Evolutionary conservation across 169 alveolate genomes (phyloP).

Genomic region (Cryptosporidium tyzzeri): DNA sequence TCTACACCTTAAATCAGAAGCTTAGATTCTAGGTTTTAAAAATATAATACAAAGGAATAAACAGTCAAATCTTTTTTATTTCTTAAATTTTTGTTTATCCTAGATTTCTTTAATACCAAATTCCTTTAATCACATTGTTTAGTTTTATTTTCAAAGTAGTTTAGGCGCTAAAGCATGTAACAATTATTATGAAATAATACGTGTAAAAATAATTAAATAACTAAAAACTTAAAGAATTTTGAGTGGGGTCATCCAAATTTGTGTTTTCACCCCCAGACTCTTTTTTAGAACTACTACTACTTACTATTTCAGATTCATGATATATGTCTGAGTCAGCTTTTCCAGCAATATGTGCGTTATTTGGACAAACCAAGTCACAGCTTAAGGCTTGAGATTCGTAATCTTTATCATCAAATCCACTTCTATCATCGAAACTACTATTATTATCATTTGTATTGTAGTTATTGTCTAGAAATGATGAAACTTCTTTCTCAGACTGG

Average conservation of each 20-base stretch:
- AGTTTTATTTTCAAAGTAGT: too few relatives aligned
- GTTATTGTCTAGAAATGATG: neutral
- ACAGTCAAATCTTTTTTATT: neutral
- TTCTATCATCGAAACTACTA: neutral
- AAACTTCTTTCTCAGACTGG: neutral
- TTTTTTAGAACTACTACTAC: neutral
- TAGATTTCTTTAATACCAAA: neutral
- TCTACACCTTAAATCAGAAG: neutral
- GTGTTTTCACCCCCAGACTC: neutral
- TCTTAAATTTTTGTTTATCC: neutral
- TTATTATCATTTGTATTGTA: neutral
- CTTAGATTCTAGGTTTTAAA: neutral
- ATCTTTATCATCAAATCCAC: neutral
- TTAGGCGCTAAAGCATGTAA: conserved; percentile 19
- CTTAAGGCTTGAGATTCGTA: neutral
- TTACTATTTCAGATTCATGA: neutral
- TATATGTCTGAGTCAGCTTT: neutral
- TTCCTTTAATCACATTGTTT: neutral
- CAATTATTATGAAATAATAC: neutral
- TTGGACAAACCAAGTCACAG: neutral
- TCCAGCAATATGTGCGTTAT: too few relatives aligned
- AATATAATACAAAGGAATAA: neutral
- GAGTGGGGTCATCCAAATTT: neutral
- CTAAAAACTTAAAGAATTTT: neutral
- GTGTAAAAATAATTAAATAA: neutral